Percentiles rank a stretch among this genome's conserved stretches.
phyloP scores from a whole-genome alignment of 176 grass and related monocot genomes.

The Bonia amplexicaulis region DNA sequence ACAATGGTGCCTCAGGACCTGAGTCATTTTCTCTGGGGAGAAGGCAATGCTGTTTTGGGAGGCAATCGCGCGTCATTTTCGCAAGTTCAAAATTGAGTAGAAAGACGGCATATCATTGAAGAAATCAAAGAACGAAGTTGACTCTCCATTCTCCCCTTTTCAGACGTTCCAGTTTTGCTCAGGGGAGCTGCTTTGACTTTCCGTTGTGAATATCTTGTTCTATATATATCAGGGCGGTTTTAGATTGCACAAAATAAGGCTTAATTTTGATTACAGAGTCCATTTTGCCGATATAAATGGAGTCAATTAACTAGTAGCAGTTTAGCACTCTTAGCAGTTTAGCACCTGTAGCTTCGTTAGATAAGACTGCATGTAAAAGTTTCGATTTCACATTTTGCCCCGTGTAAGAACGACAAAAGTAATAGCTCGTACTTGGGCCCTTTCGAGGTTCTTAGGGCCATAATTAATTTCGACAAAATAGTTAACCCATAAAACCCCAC shows the following conservation, averaged over 20 bases:
- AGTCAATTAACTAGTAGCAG: no score
- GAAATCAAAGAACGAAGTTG: constrained; percentile 9
- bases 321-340: constrained; percentile 3
- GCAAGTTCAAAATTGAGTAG: background rate
- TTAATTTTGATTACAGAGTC: no score
- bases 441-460: constrained; percentile 20
- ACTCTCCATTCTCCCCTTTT: background rate
- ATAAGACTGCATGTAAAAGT: background rate
- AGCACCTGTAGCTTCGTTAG: background rate
- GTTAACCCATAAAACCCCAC: background rate
- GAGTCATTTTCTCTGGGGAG: background rate
- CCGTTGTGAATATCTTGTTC: background rate
- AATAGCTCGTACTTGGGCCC: constrained; percentile 8
- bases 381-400: background rate
- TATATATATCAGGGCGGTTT: background rate
- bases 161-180: background rate
- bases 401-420: background rate
- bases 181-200: constrained; percentile 21
- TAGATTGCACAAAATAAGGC: background rate
- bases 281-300: no score
- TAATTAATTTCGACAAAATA: background rate
- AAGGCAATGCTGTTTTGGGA: no score
- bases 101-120: background rate
- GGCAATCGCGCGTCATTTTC: background rate
- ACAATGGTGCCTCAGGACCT: background rate